Conservation (phyloP, 1,284 basidiomycete genomes). For the Moniliella sp. region DNA sequence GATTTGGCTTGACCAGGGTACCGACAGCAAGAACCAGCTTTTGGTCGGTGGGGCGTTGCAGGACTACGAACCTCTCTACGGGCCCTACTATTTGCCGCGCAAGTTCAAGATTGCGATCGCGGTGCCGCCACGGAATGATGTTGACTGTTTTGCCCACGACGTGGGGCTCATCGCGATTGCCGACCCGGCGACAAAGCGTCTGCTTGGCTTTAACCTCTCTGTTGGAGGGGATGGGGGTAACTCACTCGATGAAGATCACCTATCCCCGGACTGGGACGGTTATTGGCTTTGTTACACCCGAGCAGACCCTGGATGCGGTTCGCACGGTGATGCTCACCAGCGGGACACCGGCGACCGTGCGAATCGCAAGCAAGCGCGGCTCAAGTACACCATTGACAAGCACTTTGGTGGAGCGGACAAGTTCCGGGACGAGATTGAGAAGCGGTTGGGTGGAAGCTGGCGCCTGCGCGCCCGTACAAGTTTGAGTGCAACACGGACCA, state of each 20-base stretch:
- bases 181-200: slow-evolving; percentile 36
- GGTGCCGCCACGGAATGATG: slow-evolving; percentile 85
- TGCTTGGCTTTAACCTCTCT: slow-evolving; percentile 36
- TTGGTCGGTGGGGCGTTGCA: slow-evolving; percentile 75
- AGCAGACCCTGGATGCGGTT: slow-evolving; percentile 64
- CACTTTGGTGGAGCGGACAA: slow-evolving; percentile 44
- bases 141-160: slow-evolving; percentile 87
- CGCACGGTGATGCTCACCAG: slow-evolving; percentile 81
- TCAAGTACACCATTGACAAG: slow-evolving; percentile 92
- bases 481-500: slow-evolving; percentile 82
- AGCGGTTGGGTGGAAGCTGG: slow-evolving; percentile 60
- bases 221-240: slow-evolving; percentile 89
- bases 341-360: slow-evolving; percentile 83
- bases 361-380: slow-evolving; percentile 37
- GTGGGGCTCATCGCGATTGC: slow-evolving; percentile 83
- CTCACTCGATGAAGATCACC: slow-evolving; percentile 94
- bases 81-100: slow-evolving; percentile 84
- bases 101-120: slow-evolving; percentile 95
- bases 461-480: slow-evolving; percentile 47
- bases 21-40: slow-evolving; percentile 43
- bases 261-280: slow-evolving; percentile 74
- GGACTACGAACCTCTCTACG: slow-evolving; percentile 87
- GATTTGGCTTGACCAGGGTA: slow-evolving; percentile 65
- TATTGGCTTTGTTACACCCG: slow-evolving; percentile 74
- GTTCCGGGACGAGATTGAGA: slow-evolving; percentile 71